Conservation (phyloP, 2,329 filamentous ascomycete genomes). For the Clarireedia hainanense region DNA sequence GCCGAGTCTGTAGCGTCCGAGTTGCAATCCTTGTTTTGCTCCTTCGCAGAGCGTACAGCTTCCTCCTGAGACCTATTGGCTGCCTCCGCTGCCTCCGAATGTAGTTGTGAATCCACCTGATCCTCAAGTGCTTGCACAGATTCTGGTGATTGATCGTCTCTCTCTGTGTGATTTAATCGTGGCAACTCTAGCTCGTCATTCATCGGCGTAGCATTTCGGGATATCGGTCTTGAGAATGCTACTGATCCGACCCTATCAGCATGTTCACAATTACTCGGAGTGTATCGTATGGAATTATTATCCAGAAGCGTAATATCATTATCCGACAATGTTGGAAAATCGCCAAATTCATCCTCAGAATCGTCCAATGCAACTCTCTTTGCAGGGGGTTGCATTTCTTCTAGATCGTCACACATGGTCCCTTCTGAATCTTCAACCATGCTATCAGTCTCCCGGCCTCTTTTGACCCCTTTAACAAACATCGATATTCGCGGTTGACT, state of each 20-base stretch:
- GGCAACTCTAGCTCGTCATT: not conserved
- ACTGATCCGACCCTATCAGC: not conserved
- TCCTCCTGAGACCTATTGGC: not conserved
- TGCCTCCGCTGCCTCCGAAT: not conserved
- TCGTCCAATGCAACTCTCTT: constrained; percentile 10
- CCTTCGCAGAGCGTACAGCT: not conserved
- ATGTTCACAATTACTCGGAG: not conserved
- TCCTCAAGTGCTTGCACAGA: not conserved
- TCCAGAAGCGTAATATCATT: constrained; percentile 17
- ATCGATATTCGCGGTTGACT: constrained; percentile 50
- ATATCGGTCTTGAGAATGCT: not conserved
- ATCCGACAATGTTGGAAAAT: constrained; percentile 27
- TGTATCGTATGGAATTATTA: not conserved
- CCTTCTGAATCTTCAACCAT: constrained; percentile 16
- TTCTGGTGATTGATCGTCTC: not conserved
- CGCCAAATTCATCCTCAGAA: constrained; percentile 29
- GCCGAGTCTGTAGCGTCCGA: not conserved
- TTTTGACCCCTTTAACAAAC: constrained; percentile 34
- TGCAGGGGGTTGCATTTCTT: not conserved
- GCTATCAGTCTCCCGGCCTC: constrained; percentile 17
- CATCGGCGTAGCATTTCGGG: not conserved
- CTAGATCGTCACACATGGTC: constrained; percentile 1
- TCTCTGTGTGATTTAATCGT: constrained; percentile 1
- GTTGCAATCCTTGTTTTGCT: not conserved
- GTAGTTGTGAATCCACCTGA: constrained; percentile 3